Evolutionary conservation across 2,329 filamentous ascomycete species (phyloP), one percentile per base, ranked within the genome.

Genomic region (Ampelomyces quisqualis): DNA sequence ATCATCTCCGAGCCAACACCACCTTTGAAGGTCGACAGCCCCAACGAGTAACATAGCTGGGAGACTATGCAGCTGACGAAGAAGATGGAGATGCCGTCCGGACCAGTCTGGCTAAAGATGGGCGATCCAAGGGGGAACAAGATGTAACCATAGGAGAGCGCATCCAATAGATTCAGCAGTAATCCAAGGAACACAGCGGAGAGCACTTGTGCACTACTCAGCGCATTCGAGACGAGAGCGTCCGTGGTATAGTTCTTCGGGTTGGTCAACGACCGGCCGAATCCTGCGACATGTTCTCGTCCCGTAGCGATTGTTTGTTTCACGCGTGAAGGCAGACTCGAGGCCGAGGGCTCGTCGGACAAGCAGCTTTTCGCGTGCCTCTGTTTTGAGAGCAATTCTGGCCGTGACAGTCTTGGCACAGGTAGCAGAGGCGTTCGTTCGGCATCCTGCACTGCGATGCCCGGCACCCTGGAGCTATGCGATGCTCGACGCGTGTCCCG

Each of bases 1-100:
- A 97, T 98, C 83, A 98, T 84, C 68, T 98, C 93, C 2, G 93
- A 97, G 4, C 93, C 93, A 44, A 98, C 83, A 3, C 88, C 90
- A 11, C 93, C 91, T 53, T 80, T 85, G 72, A 98, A 98, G 22
- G 88, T 83, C 59, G 90, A 96, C 1, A 89, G 86, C 3, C 83
- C 84, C 14, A 78, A 77, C 0, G 91, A 96, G 65, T 91, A 97
- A 11, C 89, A 86, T 36, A 98, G 69, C 65, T 98, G 93, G 0
- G 93, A 87, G 27, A 97, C 80, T 49, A 98, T 95, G 42, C 90
- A 96, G 76, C 90, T 96, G 55, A 98, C 88, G 67, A 97, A 98
- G 72, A 97, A 98, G 70, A 98, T 96, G 1, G 93, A 95, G 40
- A 98, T 95, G 17, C 93, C 93, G 41, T 95, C 91, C 1, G 91